phyloP scores from a whole-genome alignment of 2,329 filamentous ascomycete species.

The Talaromyces amestolkiae region DNA sequence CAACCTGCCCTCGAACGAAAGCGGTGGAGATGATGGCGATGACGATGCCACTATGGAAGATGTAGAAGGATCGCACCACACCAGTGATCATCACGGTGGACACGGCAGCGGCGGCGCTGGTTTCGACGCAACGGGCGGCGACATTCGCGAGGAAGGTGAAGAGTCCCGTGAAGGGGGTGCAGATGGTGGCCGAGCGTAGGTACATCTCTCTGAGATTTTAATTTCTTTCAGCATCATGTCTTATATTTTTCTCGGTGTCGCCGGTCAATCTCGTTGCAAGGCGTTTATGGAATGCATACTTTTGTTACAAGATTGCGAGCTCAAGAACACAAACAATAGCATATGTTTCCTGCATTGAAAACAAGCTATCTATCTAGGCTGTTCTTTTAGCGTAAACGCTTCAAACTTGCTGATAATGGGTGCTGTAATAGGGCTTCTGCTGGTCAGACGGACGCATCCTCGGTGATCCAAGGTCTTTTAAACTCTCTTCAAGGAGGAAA shows the following conservation, averaged over 20 bases:
- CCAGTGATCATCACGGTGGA: constrained; percentile 53
- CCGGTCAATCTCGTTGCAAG: constrained; percentile 10
- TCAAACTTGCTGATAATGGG: constrained; percentile 20
- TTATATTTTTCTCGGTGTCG: background rate
- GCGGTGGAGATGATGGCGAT: constrained; percentile 56
- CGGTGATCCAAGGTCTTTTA: constrained; percentile 83
- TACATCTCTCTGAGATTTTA: constrained; percentile 50
- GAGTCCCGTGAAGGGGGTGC: constrained; percentile 86
- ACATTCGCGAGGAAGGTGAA: constrained; percentile 86
- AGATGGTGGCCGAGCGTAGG: constrained; percentile 99
- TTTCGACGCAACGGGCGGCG: constrained; percentile 81
- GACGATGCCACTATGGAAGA: constrained; percentile 79
- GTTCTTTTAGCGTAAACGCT: constrained; percentile 15
- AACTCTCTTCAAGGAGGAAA: constrained; percentile 67
- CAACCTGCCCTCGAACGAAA: constrained; percentile 53
- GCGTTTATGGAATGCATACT: constrained; percentile 19
- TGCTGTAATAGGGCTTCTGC: constrained; percentile 55
- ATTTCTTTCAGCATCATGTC: constrained; percentile 1
- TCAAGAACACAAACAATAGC: constrained; percentile 17
- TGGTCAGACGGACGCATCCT: constrained; percentile 66
- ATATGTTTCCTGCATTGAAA: constrained; percentile 9
- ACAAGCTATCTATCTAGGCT: constrained; percentile 14
- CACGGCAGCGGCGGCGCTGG: constrained; percentile 78
- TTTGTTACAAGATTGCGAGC: constrained; percentile 7
- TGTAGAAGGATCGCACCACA: constrained; percentile 61